These are phyloP conservation scores for Harringtonia aguacate DNA, from an alignment of 2,329 filamentous ascomycete genomes.

Conservation along the genomic window DNA sequence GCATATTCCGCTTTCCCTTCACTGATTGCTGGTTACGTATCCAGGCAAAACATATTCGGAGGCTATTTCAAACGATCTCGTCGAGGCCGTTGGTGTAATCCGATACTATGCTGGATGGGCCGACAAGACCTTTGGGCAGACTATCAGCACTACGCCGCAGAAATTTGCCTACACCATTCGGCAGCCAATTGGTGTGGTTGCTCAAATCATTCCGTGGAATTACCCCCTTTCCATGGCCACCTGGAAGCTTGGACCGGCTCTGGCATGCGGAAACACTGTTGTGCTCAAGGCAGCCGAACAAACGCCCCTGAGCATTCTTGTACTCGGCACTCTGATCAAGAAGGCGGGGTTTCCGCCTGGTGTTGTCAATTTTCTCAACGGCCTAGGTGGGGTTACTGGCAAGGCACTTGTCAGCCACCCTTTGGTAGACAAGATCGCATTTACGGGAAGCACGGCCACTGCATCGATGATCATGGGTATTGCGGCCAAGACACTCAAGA, in stretches of 20 bases:
- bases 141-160: constrained; percentile 50
- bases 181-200: constrained; percentile 61
- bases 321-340: constrained; percentile 52
- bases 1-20: background rate
- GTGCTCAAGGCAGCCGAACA: constrained; percentile 53
- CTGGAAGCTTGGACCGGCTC: constrained; percentile 61
- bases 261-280: constrained; percentile 50
- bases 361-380: constrained; percentile 62
- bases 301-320: constrained; percentile 48
- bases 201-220: constrained; percentile 64
- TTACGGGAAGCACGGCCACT: constrained; percentile 60
- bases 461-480: constrained; percentile 58
- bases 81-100: constrained; percentile 26
- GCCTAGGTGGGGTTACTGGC: constrained; percentile 54
- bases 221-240: constrained; percentile 60
- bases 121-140: constrained; percentile 62
- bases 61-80: constrained; percentile 40
- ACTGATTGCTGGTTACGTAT: no score
- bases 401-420: constrained; percentile 54
- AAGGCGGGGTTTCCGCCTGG: constrained; percentile 66
- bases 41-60: constrained; percentile 28
- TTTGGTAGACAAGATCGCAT: constrained; percentile 61
- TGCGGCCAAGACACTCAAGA: constrained; percentile 48
- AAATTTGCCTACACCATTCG: constrained; percentile 61
- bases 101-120: constrained; percentile 67